A percentile compares a stretch with the other conserved stretches of the same genome.
Evolutionary conservation across 2,329 filamentous ascomycete species (phyloP).

Genomic region (Ophiostoma fasciatum): DNA sequence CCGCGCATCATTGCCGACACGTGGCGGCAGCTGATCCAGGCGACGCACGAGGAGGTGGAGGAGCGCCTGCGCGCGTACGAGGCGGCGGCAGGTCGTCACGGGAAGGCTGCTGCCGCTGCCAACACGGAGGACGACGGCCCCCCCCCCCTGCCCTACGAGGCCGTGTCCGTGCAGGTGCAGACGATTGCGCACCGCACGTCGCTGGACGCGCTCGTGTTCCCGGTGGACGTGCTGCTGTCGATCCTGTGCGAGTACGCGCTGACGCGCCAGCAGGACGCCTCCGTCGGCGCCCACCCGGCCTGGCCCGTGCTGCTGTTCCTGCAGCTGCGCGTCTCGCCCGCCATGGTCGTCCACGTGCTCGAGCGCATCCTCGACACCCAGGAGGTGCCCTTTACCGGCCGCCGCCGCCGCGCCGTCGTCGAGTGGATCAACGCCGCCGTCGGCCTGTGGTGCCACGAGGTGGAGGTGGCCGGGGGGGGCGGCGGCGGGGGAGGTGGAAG

Average conservation of each 20-base stretch:
- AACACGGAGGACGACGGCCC: constrained; percentile 16
- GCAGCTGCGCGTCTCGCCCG: constrained; percentile 39
- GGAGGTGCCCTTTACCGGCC: constrained; percentile 42
- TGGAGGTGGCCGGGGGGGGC: constrained; percentile 27
- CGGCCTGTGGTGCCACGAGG: constrained; percentile 33
- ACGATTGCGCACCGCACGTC: constrained; percentile 50
- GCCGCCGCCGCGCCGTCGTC: constrained; percentile 32
- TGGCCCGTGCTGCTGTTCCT: constrained; percentile 45
- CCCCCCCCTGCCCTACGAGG: constrained; percentile 51
- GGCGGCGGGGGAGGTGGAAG: no score
- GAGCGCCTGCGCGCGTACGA: constrained; percentile 25
- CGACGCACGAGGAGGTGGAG: constrained; percentile 45
- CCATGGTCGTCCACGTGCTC: constrained; percentile 39
- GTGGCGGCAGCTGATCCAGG: constrained; percentile 69
- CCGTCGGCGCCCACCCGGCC: constrained; percentile 38
- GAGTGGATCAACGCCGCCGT: constrained; percentile 38
- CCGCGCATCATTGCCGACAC: constrained; percentile 68
- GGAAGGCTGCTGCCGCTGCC: constrained; percentile 15
- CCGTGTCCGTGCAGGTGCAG: constrained; percentile 47
- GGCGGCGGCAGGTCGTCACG: constrained; percentile 19
- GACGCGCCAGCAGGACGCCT: constrained; percentile 41
- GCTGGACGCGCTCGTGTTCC: constrained; percentile 52
- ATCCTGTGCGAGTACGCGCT: constrained; percentile 48
- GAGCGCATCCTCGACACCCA: constrained; percentile 44
- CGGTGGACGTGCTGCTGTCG: constrained; percentile 43